These are phyloP conservation scores for Aspergillus panamensis DNA, from an alignment of 495 filamentous ascomycete species.

Conservation along the genomic window DNA sequence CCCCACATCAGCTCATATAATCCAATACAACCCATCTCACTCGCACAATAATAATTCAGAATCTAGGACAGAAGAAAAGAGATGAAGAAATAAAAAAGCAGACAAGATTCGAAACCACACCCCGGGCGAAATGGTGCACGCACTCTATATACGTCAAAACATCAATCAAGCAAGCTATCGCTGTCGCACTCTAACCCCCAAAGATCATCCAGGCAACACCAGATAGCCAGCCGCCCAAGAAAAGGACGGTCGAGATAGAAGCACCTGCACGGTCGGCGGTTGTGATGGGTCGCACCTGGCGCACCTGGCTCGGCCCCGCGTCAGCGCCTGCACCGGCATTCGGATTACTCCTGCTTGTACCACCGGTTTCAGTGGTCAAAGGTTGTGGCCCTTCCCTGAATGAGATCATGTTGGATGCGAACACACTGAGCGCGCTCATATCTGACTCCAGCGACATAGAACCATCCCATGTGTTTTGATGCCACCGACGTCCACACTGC, in stretches of 20 bases:
- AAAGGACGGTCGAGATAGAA: constrained; percentile 58
- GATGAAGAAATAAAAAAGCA: constrained; percentile 6
- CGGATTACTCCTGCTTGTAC: constrained; percentile 62
- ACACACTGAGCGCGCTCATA: constrained; percentile 56
- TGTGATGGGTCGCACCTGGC: constrained; percentile 40
- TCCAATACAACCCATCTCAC: not conserved
- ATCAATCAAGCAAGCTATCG: constrained; percentile 11
- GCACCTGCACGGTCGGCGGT: constrained; percentile 61
- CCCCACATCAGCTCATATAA: not conserved
- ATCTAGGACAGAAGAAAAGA: not conserved
- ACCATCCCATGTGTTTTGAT: constrained; percentile 44
- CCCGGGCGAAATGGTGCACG: not conserved
- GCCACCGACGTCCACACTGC: constrained; percentile 52
- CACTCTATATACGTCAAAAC: constrained; percentile 5
- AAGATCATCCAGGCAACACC: constrained; percentile 44
- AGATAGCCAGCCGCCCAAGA: constrained; percentile 51
- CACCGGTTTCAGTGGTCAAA: constrained; percentile 55
- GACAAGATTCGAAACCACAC: no score
- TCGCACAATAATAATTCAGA: not conserved
- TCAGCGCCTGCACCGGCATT: constrained; percentile 47
- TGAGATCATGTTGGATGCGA: constrained; percentile 53
- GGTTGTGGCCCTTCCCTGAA: constrained; percentile 41
- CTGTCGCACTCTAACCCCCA: constrained; percentile 23
- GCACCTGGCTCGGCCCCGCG: constrained; percentile 23
- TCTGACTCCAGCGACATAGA: constrained; percentile 52